A percentile compares a stretch with the other conserved stretches of the same genome.
phyloP scores from a whole-genome alignment of 2,329 filamentous ascomycete species.

The Fusarium brachygibbosum region DNA sequence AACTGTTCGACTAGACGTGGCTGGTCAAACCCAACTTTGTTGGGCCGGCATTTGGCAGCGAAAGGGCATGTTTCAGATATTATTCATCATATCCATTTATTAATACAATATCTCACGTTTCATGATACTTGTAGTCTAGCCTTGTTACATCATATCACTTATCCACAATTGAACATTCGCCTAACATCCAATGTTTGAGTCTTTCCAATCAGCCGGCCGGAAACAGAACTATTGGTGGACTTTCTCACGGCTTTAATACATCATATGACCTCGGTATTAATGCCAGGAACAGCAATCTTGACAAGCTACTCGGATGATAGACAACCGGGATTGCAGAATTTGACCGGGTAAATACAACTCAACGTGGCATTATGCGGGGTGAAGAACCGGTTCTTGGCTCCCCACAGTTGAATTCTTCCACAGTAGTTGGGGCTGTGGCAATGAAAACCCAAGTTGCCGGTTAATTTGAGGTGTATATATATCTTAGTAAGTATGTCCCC shows the following conservation, averaged over 20 bases:
- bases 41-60: too few relatives aligned
- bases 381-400: not conserved
- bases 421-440: not conserved
- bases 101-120: not conserved
- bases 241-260: not conserved
- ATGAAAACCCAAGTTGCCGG: not conserved
- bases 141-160: not conserved
- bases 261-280: slow-evolving; percentile 1
- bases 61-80: not conserved
- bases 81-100: not conserved
- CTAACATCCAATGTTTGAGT: not conserved
- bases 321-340: not conserved
- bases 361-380: slow-evolving; percentile 12
- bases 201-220: too few relatives aligned
- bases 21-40: too few relatives aligned
- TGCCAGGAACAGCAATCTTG: not conserved
- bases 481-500: not conserved
- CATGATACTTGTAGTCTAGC: not conserved
- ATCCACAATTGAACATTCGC: too few relatives aligned
- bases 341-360: slow-evolving; percentile 9
- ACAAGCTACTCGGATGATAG: not conserved
- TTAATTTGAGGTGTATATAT: not conserved
- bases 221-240: slow-evolving; percentile 15
- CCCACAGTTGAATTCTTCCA: slow-evolving; percentile 18
- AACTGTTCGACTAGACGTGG: not conserved